Percentiles rank a stretch among this genome's conserved stretches.
phyloP scores from a whole-genome alignment of 768 basidiomycete species.

The Wakefieldia striispora region DNA sequence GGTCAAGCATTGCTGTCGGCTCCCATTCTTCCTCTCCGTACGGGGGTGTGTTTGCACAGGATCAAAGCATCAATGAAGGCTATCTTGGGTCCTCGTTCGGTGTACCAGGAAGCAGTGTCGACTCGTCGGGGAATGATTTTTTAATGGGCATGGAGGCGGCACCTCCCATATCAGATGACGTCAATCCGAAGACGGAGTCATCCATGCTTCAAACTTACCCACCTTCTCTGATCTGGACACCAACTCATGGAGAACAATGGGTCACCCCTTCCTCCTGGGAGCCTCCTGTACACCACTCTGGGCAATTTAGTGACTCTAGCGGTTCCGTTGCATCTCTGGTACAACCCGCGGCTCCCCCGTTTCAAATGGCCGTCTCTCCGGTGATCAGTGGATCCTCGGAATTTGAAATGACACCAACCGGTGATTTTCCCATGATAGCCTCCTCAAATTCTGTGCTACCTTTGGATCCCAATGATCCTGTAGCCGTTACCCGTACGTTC shows the following conservation, averaged over 20 bases:
- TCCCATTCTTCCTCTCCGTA: not conserved
- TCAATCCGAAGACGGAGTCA: not conserved
- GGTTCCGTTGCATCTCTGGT: not conserved
- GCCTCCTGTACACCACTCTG: not conserved
- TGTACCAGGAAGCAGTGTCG: not conserved
- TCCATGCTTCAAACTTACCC: not conserved
- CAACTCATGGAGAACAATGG: not conserved
- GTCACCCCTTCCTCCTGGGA: slow-evolving; percentile 3
- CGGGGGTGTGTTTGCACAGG: not conserved
- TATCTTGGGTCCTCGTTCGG: not conserved
- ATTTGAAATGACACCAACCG: not conserved
- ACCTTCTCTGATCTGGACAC: not conserved
- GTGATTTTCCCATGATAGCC: not conserved
- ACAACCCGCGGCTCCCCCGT: not conserved
- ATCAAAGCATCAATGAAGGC: not conserved
- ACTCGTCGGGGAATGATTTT: not conserved
- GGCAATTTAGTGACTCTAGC: not conserved
- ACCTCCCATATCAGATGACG: slow-evolving; percentile 1
- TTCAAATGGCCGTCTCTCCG: not conserved
- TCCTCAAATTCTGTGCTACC: not conserved
- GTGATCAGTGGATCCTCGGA: not conserved
- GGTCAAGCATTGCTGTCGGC: not conserved
- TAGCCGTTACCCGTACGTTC: slow-evolving; percentile 11
- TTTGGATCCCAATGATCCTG: not conserved
- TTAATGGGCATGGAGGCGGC: not conserved